Base-by-base conservation (phyloP, 1,139 yeast species). In the Geotrichum macrosporum region DNA sequence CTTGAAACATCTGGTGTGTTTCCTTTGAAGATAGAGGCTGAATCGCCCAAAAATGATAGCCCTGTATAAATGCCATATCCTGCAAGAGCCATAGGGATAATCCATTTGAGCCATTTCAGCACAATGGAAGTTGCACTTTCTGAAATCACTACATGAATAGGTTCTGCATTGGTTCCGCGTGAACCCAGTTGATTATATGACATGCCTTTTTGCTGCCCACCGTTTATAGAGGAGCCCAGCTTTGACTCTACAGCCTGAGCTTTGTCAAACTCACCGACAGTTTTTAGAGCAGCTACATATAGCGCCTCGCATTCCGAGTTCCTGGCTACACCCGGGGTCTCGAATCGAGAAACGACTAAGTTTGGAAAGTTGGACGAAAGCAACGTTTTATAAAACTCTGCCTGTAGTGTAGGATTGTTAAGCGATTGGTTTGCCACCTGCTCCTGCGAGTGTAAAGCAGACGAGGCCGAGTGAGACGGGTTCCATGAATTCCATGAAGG, bases 101-200 rank as follows among this genome's bases (percentile, higher is more conserved):
- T 68, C 94, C 95, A 87, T 65, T 86, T 85, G 54, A 88, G 74
- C 95, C 96, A 88, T 63, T 84, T 83, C 48, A 94, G 78, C 41
- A 87, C 67, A 38, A 87, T 75, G 3, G 88, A 78, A 65, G 84
- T 74, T 3, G 84, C 77, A 29, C 94, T 79, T 62, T 89, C 96
- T 18, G 92, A 80, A 18, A 92, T 87, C 30, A 92, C 77, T 19
- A 92, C 97, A 66, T 92, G 96, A 32, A 92, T 77, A 1, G 98
- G 98, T 51, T 82, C 88, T 37, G 71, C 71, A 64, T 74, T 48
- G 33, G 68, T 57, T 21, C 71, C 71, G 33, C 57, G 56, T 35
- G 56, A 54, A 38, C 35, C 33, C 15, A 18, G 31, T 1, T 35
- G 18, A 13, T 27, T 5, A 10, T 3, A 5, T 18, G 18, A 18